A percentile compares a stretch with the other conserved stretches of the same genome.
phyloP scores from a whole-genome alignment of 2,329 filamentous ascomycete genomes.

The Fusarium continuum region DNA sequence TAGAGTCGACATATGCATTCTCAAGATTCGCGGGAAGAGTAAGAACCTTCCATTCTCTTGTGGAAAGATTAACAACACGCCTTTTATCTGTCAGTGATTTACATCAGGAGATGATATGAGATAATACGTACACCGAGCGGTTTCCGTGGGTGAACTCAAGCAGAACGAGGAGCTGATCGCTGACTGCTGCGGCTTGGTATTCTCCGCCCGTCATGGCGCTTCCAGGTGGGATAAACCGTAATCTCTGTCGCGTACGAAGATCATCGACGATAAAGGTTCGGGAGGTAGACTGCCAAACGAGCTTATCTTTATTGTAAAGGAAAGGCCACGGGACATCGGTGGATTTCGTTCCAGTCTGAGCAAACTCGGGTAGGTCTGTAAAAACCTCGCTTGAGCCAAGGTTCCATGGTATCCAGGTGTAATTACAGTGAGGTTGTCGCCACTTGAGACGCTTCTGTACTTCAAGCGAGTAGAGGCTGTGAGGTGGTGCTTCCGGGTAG shows the following conservation, averaged over 20 bases:
- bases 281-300: constrained; percentile 42
- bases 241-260: constrained; percentile 28
- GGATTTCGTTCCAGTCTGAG: neutral
- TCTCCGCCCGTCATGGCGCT: constrained; percentile 27
- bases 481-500: neutral
- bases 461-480: constrained; percentile 23
- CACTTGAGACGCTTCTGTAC: constrained; percentile 21
- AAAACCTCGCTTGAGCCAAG: constrained; percentile 7
- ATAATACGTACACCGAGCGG: neutral
- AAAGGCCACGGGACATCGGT: constrained; percentile 3
- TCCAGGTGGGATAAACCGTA: constrained; percentile 27
- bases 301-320: constrained; percentile 37
- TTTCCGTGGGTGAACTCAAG: neutral
- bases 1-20: constrained; percentile 30
- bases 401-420: constrained; percentile 25
- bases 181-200: constrained; percentile 33
- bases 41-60: constrained; percentile 29
- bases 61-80: constrained; percentile 33
- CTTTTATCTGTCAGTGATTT: constrained; percentile 14
- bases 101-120: neutral
- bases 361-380: neutral
- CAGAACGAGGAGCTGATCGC: constrained; percentile 34
- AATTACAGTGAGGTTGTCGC: constrained; percentile 5
- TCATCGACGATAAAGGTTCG: constrained; percentile 41
- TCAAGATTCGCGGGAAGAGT: constrained; percentile 28